These are phyloP conservation scores for Phytophthora pinifolia DNA, from an alignment of 352 stramenopile species.

Conservation along the genomic window DNA sequence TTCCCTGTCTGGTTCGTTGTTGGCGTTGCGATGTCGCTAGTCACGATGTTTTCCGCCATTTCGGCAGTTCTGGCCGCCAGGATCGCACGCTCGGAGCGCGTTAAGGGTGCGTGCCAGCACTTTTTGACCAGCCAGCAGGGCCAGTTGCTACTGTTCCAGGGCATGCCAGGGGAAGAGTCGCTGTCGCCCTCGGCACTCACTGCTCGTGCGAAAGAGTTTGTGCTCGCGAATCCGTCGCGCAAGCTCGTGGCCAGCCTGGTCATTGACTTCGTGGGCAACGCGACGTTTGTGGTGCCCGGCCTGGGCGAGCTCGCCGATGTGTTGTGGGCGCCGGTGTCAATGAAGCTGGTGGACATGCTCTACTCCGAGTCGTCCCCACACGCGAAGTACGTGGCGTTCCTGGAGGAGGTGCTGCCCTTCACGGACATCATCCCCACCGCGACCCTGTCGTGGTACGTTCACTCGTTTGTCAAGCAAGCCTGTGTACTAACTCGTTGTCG, in stretches of 20 bases:
- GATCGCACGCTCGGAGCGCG: constrained; percentile 45
- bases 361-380: constrained; percentile 87
- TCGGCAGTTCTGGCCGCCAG: constrained; percentile 52
- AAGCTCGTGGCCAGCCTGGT: constrained; percentile 74
- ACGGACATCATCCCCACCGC: constrained; percentile 95
- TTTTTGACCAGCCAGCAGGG: constrained; percentile 56
- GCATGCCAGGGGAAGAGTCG: constrained; percentile 34
- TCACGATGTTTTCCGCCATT: constrained; percentile 48
- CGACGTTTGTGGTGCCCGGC: constrained; percentile 85
- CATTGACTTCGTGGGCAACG: constrained; percentile 90
- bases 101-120: constrained; percentile 44
- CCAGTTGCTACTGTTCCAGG: constrained; percentile 64
- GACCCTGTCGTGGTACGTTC: constrained; percentile 86
- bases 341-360: constrained; percentile 88
- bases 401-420: constrained; percentile 92
- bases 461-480: background rate
- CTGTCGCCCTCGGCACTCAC: constrained; percentile 35
- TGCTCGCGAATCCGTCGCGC: constrained; percentile 53
- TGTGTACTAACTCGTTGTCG: background rate
- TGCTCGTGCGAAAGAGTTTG: constrained; percentile 37
- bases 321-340: constrained; percentile 91
- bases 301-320: constrained; percentile 92
- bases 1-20: constrained; percentile 66
- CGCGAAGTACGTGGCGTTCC: constrained; percentile 86
- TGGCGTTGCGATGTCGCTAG: constrained; percentile 38